Base-by-base conservation (phyloP, 768 basidiomycete genomes). In the Leccinellum albellum region DNA sequence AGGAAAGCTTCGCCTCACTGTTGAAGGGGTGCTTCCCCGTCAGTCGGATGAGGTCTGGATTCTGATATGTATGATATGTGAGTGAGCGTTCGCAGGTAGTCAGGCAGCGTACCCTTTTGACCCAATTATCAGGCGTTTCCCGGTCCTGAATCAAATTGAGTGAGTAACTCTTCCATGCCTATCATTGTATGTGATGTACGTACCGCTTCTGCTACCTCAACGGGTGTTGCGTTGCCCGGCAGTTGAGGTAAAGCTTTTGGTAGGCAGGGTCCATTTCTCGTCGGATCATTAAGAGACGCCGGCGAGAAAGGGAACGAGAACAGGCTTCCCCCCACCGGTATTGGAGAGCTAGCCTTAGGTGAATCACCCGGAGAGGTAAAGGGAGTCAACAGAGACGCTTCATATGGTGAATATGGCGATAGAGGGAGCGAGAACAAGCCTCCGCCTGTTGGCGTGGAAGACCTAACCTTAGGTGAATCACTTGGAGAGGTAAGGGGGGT, bases 11-110 rank as follows among this genome's bases (percentile, higher is more conserved):
- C 1, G 82, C 73, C 64, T 86, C 85, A 29, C 68, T 61, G 66
- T 86, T 87, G 75, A 85, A 84, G 1, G 85, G 85, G 64, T 85
- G 85, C 59, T 80, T 78, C 24, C 82, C 82, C 5, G 84, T 86
- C 51, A 84, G 62, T 3, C 81, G 76, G 23, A 84, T 69, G 45
- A 83, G 74, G 26, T 64, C 58, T 0, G 74, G 70, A 45, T 77
- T 66, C 61, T 73, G 20, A 28, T 33, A 26, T 23, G 28, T 20
- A n/a, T n/a, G 35, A 10, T 46, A 13, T 20, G 26, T 58, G 31
- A 62, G 48, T 13, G 33, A 8, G 15, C 9, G 35, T 31, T 50
- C 15, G 15, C 1, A 2, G 21, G 2, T 26, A 8, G 14, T 15
- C 17, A 42, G n/a, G 20, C 5, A 42, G 4, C 54, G 1, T 10